Conservation (phyloP, 2,329 filamentous ascomycete genomes). For the Colletotrichum camelliae region DNA sequence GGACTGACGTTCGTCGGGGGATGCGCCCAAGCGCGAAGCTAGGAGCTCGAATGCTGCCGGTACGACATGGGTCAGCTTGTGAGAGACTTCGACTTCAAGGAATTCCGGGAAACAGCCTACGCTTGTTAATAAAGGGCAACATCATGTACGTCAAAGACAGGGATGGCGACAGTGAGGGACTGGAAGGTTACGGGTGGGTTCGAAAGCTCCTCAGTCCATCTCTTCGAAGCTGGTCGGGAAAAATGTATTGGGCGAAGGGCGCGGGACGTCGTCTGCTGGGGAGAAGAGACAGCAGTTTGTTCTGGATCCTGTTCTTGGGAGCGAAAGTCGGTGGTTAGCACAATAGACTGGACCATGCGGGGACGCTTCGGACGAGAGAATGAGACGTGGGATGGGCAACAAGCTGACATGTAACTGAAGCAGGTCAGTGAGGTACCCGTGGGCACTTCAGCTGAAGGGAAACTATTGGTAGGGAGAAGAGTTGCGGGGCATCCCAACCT, state of each 20-base stretch:
- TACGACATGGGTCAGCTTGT: background rate
- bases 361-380: background rate
- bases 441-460: background rate
- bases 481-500: background rate
- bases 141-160: slow-evolving; percentile 19
- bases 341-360: background rate
- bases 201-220: background rate
- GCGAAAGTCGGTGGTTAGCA: background rate
- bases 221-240: background rate
- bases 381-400: background rate
- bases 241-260: background rate
- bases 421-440: background rate
- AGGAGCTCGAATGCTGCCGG: slow-evolving; percentile 48
- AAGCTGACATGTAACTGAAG: background rate
- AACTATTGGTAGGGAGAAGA: background rate
- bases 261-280: background rate
- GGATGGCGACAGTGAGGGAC: background rate
- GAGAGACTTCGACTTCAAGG: background rate
- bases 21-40: slow-evolving; percentile 44
- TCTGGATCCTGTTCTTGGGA: background rate
- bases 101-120: slow-evolving; percentile 17
- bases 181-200: background rate
- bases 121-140: slow-evolving; percentile 33
- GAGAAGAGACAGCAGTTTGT: background rate
- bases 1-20: slow-evolving; percentile 51